These are phyloP conservation scores for Thielaviopsis euricoi DNA, from an alignment of 2,329 filamentous ascomycete species.

Conservation along the genomic window DNA sequence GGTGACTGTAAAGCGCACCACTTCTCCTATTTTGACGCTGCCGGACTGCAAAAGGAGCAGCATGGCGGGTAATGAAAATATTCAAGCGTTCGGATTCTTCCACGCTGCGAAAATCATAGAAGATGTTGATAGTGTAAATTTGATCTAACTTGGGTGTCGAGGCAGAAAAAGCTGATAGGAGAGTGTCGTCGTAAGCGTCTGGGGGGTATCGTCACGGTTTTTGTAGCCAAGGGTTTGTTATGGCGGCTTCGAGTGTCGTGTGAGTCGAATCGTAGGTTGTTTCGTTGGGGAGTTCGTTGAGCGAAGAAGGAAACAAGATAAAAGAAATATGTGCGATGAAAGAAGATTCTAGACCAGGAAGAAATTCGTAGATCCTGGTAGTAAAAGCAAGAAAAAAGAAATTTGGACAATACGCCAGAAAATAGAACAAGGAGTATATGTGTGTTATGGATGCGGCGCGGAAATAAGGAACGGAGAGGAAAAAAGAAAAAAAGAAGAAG, in stretches of 20 bases:
- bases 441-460: neutral
- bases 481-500: neutral
- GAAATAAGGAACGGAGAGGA: neutral
- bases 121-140: neutral
- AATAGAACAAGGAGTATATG: neutral
- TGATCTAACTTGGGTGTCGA: neutral
- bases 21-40: conserved; percentile 84
- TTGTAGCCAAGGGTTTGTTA: neutral
- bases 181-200: neutral
- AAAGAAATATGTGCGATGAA: neutral
- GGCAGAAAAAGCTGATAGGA: neutral
- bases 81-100: neutral
- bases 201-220: neutral
- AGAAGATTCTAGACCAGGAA: neutral
- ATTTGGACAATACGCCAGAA: neutral
- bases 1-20: conserved; percentile 79
- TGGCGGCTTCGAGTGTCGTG: neutral
- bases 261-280: neutral
- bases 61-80: conserved; percentile 38
- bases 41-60: conserved; percentile 81
- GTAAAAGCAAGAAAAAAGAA: neutral
- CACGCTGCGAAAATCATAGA: too few species aligned
- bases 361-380: neutral
- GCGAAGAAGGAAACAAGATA: neutral
- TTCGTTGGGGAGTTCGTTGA: neutral